Evolutionary conservation across 2,329 filamentous ascomycete genomes (phyloP), one percentile per base, ranked within the genome.

Genomic region (Venturiaceae sp.): DNA sequence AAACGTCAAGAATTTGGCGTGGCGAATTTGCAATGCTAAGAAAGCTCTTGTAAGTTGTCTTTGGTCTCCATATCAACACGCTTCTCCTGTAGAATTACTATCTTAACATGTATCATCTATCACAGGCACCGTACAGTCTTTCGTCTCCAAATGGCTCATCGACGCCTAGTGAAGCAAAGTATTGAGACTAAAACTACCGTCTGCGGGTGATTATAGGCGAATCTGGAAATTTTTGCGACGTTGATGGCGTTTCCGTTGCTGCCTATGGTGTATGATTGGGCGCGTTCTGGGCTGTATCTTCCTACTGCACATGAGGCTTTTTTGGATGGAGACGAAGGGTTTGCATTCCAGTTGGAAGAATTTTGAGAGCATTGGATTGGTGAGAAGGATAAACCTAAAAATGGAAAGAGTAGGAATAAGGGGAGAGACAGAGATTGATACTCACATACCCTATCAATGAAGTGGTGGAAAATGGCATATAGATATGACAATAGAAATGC

Each of bases 1-100:
- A 5, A 95, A 86, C 65, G 88, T 97, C 60, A 84, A 82, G 67
- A 96, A 95, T 69, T 76, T 99, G 62, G 91, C 92, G 5, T 96
- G 92, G 92, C 83, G 94, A 67, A 89, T 99, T 63, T 94, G 88
- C 71, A 95, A 95, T 70, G 94, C 94, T 36, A 96, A 96, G 78
- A 90, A 92, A 74, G 94, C 96, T 63, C 73, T 97, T 74, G 90
- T 95, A 77, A 76, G 87, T 80, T 14, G 30, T 54, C 23, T 19
- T 11, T 14, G 6, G 4, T 2, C n/a, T 19, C 13, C 11, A 19
- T 32, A 19, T 16, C 14, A 34, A 11, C 30, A 16, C 19, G 5
- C 14, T 28, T 33, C 4, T 21, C 14, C 28, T 28, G 21, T 33
- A 53, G 11, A 33, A 46, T 32, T 21, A 30, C 14, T 33, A 33